A percentile compares a stretch with the other conserved stretches of the same genome.
These are phyloP conservation scores for Margaritispora aquatica DNA, from an alignment of 495 filamentous ascomycete species.

Conservation along the genomic window DNA sequence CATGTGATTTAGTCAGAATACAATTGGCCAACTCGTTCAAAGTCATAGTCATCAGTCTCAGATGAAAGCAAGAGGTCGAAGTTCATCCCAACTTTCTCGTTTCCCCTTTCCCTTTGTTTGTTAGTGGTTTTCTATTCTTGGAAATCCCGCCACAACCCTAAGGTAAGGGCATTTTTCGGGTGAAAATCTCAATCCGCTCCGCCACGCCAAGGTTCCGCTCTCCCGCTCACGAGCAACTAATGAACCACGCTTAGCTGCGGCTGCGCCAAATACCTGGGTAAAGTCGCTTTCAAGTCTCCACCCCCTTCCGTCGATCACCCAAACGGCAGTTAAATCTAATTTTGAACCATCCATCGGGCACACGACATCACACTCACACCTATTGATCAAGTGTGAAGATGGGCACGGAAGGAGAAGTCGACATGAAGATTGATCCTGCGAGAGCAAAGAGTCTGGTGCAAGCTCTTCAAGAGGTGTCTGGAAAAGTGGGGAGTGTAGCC, in stretches of 20 bases:
- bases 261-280: no score
- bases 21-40: background rate
- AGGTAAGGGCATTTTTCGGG: no score
- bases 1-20: background rate
- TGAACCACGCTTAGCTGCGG: background rate
- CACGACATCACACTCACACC: background rate
- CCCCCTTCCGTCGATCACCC: background rate
- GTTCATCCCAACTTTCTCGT: background rate
- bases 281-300: no score
- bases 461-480: slow-evolving; percentile 38
- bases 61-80: background rate
- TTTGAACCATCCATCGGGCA: background rate
- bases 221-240: background rate
- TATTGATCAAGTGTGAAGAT: background rate
- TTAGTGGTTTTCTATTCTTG: background rate
- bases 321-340: background rate
- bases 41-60: no score
- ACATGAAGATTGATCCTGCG: slow-evolving; percentile 48
- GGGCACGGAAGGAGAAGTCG: slow-evolving; percentile 14
- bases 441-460: slow-evolving; percentile 41
- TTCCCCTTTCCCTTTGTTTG: background rate
- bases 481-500: slow-evolving; percentile 34
- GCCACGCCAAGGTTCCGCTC: background rate
- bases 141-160: background rate
- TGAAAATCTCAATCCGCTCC: background rate